Conservation (phyloP, 2,329 filamentous ascomycete genomes). For the Sporothrix pallida region DNA sequence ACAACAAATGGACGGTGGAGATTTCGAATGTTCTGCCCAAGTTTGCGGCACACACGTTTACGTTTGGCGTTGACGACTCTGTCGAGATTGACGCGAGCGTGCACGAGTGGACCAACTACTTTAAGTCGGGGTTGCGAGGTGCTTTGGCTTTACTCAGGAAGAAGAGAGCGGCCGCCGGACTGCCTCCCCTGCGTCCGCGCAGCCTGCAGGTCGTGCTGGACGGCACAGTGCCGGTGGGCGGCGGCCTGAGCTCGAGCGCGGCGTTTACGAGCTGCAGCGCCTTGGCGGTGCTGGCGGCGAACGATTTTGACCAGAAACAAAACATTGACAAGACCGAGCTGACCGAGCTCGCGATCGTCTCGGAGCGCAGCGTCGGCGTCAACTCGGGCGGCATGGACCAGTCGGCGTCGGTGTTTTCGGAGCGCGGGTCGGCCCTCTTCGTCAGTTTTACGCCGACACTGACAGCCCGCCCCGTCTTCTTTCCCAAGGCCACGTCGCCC, state of each 20-base stretch:
- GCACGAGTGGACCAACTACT: constrained; percentile 98
- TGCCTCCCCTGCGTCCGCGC: constrained; percentile 62
- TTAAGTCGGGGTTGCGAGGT: constrained; percentile 87
- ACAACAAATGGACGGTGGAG: constrained; percentile 68
- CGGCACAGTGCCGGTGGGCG: constrained; percentile 88
- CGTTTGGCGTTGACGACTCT: constrained; percentile 61
- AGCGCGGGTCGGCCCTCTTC: constrained; percentile 83
- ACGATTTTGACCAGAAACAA: no score
- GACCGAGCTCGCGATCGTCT: constrained; percentile 91
- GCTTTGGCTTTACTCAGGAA: constrained; percentile 78
- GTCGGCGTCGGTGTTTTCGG: constrained; percentile 90
- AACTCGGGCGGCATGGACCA: constrained; percentile 99
- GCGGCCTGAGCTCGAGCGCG: constrained; percentile 90
- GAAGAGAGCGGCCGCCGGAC: constrained; percentile 57
- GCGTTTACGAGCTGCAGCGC: constrained; percentile 92
- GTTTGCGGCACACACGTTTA: constrained; percentile 77
- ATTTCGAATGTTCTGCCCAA: constrained; percentile 81
- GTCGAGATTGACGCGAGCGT: constrained; percentile 81
- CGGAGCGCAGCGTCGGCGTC: constrained; percentile 90
- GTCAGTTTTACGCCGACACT: constrained; percentile 87
- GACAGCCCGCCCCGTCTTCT: constrained; percentile 75
- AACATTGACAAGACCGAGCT: constrained; percentile 91
- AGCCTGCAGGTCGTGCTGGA: constrained; percentile 90
- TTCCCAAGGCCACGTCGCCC: constrained; percentile 77
- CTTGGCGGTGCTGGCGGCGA: constrained; percentile 84